Conservation (phyloP, 2,329 filamentous ascomycete species). For the Fusarium sp. region DNA sequence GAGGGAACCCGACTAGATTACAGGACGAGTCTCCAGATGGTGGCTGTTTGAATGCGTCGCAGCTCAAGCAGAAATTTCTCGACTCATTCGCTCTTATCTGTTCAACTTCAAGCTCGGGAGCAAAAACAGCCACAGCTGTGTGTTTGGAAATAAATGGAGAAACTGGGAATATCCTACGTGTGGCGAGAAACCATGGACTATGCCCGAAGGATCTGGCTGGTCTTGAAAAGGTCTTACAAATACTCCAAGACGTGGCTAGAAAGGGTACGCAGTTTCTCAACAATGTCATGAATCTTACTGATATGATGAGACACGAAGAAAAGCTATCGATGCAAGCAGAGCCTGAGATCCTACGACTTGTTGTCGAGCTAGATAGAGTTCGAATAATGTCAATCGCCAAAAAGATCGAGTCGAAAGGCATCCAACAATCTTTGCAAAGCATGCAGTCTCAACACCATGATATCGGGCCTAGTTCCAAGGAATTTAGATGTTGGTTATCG, state of each 20-base stretch:
- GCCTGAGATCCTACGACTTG: constrained; percentile 6
- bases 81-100: constrained; percentile 52
- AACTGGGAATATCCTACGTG: constrained; percentile 14
- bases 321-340: constrained; percentile 18
- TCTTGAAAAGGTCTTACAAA: not conserved
- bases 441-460: fast-evolving
- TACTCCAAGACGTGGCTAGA: constrained; percentile 9
- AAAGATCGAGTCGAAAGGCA: not conserved
- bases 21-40: constrained; percentile 11
- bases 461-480: not conserved
- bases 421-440: not conserved
- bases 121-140: constrained; percentile 49
- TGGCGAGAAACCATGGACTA: constrained; percentile 48
- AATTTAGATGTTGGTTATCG: not conserved
- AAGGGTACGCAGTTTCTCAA: not conserved
- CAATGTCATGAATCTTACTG: not conserved
- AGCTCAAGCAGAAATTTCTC: constrained; percentile 49
- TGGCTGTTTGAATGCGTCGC: not conserved
- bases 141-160: constrained; percentile 45
- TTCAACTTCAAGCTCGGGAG: constrained; percentile 41
- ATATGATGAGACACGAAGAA: not conserved
- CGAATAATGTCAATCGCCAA: not conserved
- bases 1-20: constrained; percentile 13
- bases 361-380: constrained; percentile 1
- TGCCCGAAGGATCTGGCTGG: not conserved